Evolutionary conservation across 2,329 filamentous ascomycete species (phyloP).

Genomic region (Claviceps pazoutovae): DNA sequence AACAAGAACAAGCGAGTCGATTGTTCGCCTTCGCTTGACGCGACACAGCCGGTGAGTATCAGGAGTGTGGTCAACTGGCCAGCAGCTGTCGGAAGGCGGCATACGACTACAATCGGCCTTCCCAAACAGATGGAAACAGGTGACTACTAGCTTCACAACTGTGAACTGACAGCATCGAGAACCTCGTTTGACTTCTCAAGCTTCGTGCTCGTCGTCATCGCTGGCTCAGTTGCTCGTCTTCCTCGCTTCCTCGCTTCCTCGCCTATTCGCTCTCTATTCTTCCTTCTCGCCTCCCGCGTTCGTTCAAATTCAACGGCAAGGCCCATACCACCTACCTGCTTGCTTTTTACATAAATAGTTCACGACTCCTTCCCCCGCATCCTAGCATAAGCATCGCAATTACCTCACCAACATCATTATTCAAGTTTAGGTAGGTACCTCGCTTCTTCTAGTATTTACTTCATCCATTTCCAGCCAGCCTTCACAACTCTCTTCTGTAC

Average conservation of each 20-base stretch:
- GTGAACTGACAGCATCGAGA: constrained; percentile 2
- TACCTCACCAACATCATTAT: constrained; percentile 7
- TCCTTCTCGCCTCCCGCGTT: constrained; percentile 5
- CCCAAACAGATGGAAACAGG: not conserved
- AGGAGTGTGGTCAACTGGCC: not conserved
- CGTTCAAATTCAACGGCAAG: constrained; percentile 1
- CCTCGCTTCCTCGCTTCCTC: not conserved
- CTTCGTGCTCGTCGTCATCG: constrained; percentile 2
- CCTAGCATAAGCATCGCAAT: constrained; percentile 11
- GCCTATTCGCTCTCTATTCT: constrained; percentile 4
- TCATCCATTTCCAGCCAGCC: constrained; percentile 5
- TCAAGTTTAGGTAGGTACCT: constrained; percentile 10
- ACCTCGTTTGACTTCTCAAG: not conserved
- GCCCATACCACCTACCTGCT: constrained; percentile 5
- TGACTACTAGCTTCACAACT: constrained; percentile 5
- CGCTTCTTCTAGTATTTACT: constrained; percentile 6
- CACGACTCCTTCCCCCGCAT: constrained; percentile 8
- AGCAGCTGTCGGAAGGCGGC: constrained; percentile 1
- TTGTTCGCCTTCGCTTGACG: not conserved
- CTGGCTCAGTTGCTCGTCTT: constrained; percentile 2
- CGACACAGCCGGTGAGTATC: constrained; percentile 1
- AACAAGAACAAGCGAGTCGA: not conserved
- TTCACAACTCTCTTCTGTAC: constrained; percentile 8
- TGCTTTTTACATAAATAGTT: constrained; percentile 1
- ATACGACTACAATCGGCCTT: not conserved